Base-by-base conservation (phyloP, 306 rosid species). In the Vigna nakashimae region DNA sequence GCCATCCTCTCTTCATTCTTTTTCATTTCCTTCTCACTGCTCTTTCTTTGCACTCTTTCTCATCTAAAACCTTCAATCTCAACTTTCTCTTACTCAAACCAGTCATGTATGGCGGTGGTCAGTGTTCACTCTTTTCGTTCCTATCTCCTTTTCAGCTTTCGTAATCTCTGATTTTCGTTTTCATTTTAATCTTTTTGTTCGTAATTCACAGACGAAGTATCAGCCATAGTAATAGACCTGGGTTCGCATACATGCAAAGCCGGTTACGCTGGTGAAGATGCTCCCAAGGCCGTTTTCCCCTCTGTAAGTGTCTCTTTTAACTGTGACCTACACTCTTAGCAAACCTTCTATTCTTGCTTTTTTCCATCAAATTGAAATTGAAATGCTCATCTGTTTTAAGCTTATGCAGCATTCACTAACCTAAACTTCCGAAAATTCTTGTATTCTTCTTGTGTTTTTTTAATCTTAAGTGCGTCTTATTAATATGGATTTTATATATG, bases 231-330 rank as follows among this genome's bases (percentile, higher is more conserved):
- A 15, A 63, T 95, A 79, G 99, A 95, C 85, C 77, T 92, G 51
- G 99, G 99, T 22, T 91, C 98, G 11, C 99, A 92, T 85, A 95
- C 98, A 24, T 95, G 99, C 88, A 95, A 95, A 82, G 99, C 98
- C 6, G 99, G 98, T 81, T 91, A 91, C 63, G 99, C 99, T 1
- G 99, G 99, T 32, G 99, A 95, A 84, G 99, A 95, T 87, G 99
- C 94, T 26, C 99, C 99, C 34, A 92, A 95, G 85, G 99, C 99
- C 63, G 98, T 95, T 59, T 95, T 95, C 75, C 97, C 97, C 24
- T 89, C 99, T 10, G 99, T 95, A 81, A 74, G 93, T 68, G 5
- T 46, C 34, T 58, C 84, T 11, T 7, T 57, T 9, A 7, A 1
- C 56, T 43, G 32, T 17, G n/a, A 45, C 45, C 49, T 17, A 32